Evolutionary conservation across 2,329 filamentous ascomycete genomes (phyloP).

Genomic region (Cytospora paraplurivora): DNA sequence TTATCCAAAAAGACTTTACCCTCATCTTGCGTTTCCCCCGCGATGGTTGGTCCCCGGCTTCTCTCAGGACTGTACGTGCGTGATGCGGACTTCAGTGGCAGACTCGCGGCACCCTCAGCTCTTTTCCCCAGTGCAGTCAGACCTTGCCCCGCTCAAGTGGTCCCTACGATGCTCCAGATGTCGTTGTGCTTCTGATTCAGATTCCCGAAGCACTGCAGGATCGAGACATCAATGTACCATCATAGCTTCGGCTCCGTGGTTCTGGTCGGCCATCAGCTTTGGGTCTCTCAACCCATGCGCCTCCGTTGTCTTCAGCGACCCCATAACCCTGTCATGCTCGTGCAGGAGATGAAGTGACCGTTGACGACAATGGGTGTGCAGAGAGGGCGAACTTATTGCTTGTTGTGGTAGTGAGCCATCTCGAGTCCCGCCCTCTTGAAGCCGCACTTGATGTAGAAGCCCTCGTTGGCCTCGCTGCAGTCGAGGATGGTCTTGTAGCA

Average conservation of each 20-base stretch:
- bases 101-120: neutral
- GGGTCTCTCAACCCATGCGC: neutral
- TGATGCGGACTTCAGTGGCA: neutral
- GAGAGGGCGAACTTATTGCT: constrained; percentile 37
- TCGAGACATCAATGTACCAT: neutral
- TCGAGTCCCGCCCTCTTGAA: constrained; percentile 90
- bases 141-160: neutral
- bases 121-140: neutral
- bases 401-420: constrained; percentile 91
- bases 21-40: neutral
- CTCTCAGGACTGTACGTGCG: neutral
- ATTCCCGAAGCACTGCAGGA: neutral
- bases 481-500: constrained; percentile 98
- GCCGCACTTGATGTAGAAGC: constrained; percentile 97
- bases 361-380: neutral
- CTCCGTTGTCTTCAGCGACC: neutral
- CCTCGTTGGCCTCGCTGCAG: constrained; percentile 94
- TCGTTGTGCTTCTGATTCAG: neutral
- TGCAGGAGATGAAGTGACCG: neutral
- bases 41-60: neutral
- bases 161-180: neutral
- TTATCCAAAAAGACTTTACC: neutral
- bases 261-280: constrained; percentile 22
- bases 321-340: neutral
- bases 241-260: constrained; percentile 25